Evolutionary conservation across 306 rosid genomes (phyloP).

Genomic region (Myrica gale): DNA sequence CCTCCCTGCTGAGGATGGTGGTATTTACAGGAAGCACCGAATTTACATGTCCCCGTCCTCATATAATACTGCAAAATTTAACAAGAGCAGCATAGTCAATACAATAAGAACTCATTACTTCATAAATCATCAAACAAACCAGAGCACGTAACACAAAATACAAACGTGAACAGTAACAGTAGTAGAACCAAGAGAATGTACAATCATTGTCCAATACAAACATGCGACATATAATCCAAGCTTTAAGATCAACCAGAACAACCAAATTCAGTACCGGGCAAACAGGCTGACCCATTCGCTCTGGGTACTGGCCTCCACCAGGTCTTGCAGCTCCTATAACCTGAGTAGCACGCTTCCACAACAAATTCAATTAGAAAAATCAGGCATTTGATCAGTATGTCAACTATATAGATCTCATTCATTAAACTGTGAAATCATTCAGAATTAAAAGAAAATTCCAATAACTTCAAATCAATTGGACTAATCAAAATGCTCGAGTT

Average conservation of each 20-base stretch:
- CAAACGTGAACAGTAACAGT: neutral
- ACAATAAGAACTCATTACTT: slow-evolving; percentile 15
- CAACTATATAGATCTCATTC: slow-evolving; percentile 36
- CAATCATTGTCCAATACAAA: slow-evolving; percentile 27
- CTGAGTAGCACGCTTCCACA: slow-evolving; percentile 38
- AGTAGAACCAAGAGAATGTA: slow-evolving; percentile 12
- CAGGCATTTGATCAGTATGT: slow-evolving; percentile 18
- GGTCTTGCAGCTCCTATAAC: slow-evolving; percentile 77
- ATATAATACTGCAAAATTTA: slow-evolving; percentile 67
- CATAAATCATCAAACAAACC: slow-evolving; percentile 25
- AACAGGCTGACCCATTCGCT: slow-evolving; percentile 83
- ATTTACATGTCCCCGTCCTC: slow-evolving; percentile 83
- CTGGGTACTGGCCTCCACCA: slow-evolving; percentile 71
- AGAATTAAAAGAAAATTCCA: slow-evolving; percentile 14
- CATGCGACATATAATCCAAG: slow-evolving; percentile 24
- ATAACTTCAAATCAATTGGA: slow-evolving; percentile 21
- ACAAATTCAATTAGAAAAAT: slow-evolving; percentile 28
- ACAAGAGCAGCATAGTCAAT: slow-evolving; percentile 27
- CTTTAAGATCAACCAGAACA: slow-evolving; percentile 23
- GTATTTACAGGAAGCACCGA: slow-evolving; percentile 84
- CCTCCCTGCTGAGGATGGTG: slow-evolving; percentile 84
- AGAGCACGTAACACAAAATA: slow-evolving; percentile 20
- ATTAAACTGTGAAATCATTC: slow-evolving; percentile 13
- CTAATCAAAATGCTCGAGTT: slow-evolving; percentile 10
- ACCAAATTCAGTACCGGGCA: slow-evolving; percentile 78